Conservation (phyloP, 495 filamentous ascomycete genomes). For the Xylaria palmicola region DNA sequence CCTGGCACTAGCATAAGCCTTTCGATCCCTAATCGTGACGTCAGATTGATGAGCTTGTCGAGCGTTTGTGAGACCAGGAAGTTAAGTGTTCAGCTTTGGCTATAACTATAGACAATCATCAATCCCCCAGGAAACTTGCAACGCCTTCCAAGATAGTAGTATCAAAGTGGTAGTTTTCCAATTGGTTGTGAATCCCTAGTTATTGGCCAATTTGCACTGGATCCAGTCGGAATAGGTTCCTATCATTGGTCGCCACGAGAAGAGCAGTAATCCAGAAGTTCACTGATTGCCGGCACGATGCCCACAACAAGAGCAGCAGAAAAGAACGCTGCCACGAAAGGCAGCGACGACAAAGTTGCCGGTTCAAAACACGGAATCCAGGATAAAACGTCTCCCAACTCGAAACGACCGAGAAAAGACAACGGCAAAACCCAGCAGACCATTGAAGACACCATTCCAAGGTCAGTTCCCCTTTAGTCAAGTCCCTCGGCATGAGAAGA, state of each 20-base stretch:
- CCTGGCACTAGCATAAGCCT: background rate
- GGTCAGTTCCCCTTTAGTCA: slow-evolving; percentile 8
- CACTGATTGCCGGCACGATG: slow-evolving; percentile 15
- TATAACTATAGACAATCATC: background rate
- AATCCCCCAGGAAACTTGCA: too few relatives aligned
- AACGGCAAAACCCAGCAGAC: slow-evolving; percentile 25
- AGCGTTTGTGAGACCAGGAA: background rate
- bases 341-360: slow-evolving; percentile 1
- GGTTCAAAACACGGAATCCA: slow-evolving; percentile 27
- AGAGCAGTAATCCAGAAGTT: background rate
- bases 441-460: slow-evolving; percentile 28
- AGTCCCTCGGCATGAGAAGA: background rate
- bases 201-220: background rate
- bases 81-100: background rate
- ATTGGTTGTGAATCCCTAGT: background rate
- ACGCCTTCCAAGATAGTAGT: too few relatives aligned
- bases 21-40: slow-evolving; percentile 7
- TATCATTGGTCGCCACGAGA: background rate
- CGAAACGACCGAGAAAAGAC: slow-evolving; percentile 28
- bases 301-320: slow-evolving; percentile 32
- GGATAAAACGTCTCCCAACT: slow-evolving; percentile 11
- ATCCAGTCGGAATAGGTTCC: background rate
- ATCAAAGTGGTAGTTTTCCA: background rate
- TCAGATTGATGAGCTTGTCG: slow-evolving; percentile 12
- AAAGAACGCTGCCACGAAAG: slow-evolving; percentile 23